phyloP scores from a whole-genome alignment of 2,329 filamentous ascomycete species.

The Colletotrichum tamarilloi region DNA sequence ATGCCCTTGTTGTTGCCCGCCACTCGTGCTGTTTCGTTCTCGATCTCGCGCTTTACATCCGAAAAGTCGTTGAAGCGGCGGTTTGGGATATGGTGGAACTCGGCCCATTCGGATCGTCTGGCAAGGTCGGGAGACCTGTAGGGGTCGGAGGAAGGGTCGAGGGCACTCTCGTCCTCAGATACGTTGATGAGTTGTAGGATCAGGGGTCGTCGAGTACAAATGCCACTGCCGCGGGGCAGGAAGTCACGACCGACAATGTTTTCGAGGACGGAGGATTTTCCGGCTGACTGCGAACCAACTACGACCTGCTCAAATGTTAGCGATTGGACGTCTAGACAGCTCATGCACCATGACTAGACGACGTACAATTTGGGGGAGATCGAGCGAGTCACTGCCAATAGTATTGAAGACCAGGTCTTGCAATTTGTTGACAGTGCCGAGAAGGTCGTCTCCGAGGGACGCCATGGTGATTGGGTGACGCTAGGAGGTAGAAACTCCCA shows the following conservation, averaged over 20 bases:
- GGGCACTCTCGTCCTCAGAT: conserved; percentile 73
- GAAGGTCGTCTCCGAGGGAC: conserved; percentile 93
- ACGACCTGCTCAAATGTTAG: conserved; percentile 76
- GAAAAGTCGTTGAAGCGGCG: conserved; percentile 90
- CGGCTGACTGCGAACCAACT: conserved; percentile 96
- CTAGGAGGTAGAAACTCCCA: neutral
- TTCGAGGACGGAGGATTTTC: conserved; percentile 98
- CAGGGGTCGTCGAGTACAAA: conserved; percentile 92
- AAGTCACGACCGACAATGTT: conserved; percentile 99
- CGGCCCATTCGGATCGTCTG: conserved; percentile 81
- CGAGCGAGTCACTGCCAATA: conserved; percentile 97
- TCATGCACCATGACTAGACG: conserved; percentile 21
- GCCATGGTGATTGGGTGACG: conserved; percentile 72
- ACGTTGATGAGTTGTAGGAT: conserved; percentile 99
- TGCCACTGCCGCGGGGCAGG: conserved; percentile 93
- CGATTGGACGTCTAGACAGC: neutral
- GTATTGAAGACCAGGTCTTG: conserved; percentile 99
- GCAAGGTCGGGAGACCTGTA: conserved; percentile 82
- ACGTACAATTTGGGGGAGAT: conserved; percentile 96
- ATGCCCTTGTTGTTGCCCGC: conserved; percentile 97
- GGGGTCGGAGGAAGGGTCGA: conserved; percentile 74
- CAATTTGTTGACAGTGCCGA: conserved; percentile 96
- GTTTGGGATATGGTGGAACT: conserved; percentile 95
- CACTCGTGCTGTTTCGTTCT: conserved; percentile 94
- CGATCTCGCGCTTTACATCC: conserved; percentile 95